phyloP scores from a whole-genome alignment of 1,284 basidiomycete genomes.

The Cryptococcus depauperatus region DNA sequence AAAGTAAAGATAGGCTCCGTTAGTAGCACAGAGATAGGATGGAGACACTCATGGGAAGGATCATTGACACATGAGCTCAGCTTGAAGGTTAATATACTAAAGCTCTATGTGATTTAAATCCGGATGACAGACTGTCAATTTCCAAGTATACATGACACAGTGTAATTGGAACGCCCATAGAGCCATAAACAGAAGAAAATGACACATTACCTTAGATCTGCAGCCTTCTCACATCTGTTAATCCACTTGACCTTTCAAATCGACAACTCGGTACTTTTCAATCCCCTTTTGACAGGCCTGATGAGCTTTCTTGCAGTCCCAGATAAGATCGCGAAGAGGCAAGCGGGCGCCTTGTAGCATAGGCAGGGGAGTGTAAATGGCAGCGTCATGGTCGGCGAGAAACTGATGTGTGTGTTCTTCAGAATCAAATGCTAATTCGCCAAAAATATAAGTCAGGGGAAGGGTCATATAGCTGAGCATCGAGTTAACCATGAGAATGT shows the following conservation, averaged over 20 bases:
- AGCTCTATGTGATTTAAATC: too few species aligned
- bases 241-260: constrained; percentile 50
- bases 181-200: too few species aligned
- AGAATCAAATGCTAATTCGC: constrained; percentile 76
- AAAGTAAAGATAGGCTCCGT: too few species aligned
- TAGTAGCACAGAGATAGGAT: too few species aligned
- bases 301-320: constrained; percentile 49
- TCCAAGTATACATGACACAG: too few species aligned
- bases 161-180: too few species aligned
- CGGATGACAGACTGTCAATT: too few species aligned
- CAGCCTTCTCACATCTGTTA: too few species aligned
- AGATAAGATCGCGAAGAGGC: constrained; percentile 35
- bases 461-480: constrained; percentile 64
- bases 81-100: too few species aligned
- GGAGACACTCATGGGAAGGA: too few species aligned
- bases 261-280: constrained; percentile 48
- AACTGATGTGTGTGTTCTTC: constrained; percentile 61
- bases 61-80: too few species aligned
- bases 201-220: too few species aligned
- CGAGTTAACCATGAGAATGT: neutral
- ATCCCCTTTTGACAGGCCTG: constrained; percentile 44
- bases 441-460: constrained; percentile 65
- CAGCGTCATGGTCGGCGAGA: constrained; percentile 61
- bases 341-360: constrained; percentile 12
- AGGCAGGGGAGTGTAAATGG: constrained; percentile 52